Evolutionary conservation across 306 rosid genomes (phyloP).

Genomic region (Medicago ruthenica): DNA sequence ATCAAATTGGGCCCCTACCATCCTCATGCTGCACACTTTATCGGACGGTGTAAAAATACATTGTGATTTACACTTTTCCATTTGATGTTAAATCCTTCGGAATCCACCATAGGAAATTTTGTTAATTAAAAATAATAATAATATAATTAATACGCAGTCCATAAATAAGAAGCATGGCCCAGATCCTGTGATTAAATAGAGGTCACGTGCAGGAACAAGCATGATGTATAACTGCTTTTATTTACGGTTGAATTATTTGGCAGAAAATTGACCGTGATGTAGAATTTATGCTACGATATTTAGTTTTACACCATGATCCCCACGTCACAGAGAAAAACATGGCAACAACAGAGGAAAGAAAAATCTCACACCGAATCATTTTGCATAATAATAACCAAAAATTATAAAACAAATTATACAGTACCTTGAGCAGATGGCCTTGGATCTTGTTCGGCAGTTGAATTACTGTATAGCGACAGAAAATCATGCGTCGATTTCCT

Average conservation of each 20-base stretch:
- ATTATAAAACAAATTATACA: conserved; percentile 21
- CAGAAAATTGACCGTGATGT: conserved; percentile 40
- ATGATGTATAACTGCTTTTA: conserved; percentile 46
- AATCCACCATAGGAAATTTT: not conserved
- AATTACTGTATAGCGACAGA: conserved; percentile 82
- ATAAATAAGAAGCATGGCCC: conserved; percentile 52
- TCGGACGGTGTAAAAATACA: conserved; percentile 57
- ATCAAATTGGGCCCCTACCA: conserved; percentile 46
- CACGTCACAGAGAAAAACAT: conserved; percentile 39
- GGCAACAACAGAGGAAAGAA: not conserved
- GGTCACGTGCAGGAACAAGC: conserved; percentile 85
- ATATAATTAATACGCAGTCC: not conserved
- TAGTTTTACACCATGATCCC: conserved; percentile 41
- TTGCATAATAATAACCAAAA: conserved; percentile 37
- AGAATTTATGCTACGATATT: conserved; percentile 25
- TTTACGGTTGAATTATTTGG: conserved; percentile 42
- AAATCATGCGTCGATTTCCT: conserved; percentile 91
- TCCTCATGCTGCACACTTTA: conserved; percentile 44
- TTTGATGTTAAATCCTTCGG: conserved; percentile 35
- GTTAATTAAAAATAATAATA: not conserved
- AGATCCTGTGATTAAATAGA: conserved; percentile 73
- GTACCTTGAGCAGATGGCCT: conserved; percentile 86
- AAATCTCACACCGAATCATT: conserved; percentile 18
- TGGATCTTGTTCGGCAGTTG: conserved; percentile 86
- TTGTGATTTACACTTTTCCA: conserved; percentile 47